Percentiles rank a stretch among this genome's conserved stretches.
Conservation (phyloP, 371 early-diverging fungal species). For the Scutellospora calospora region DNA sequence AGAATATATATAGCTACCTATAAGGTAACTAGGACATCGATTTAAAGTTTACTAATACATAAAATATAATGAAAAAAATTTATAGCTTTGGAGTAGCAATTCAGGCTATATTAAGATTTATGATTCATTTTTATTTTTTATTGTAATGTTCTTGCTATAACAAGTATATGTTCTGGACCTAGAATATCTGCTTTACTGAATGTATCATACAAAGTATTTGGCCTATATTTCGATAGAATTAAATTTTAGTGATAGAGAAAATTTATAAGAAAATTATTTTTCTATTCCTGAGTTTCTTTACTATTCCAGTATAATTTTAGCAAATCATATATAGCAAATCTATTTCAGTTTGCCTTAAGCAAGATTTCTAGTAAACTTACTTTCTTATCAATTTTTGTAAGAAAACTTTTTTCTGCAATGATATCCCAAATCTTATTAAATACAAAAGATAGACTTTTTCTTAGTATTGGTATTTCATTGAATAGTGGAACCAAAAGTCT, state of each 20-base stretch:
- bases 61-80: too few species aligned
- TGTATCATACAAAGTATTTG: slow-evolving; percentile 21
- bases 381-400: background rate
- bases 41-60: too few species aligned
- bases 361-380: slow-evolving; percentile 12
- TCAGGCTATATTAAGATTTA: too few species aligned
- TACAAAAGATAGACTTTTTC: background rate
- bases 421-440: background rate
- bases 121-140: too few species aligned
- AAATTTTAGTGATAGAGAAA: too few species aligned
- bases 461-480: slow-evolving; percentile 14
- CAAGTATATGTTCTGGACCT: slow-evolving; percentile 22
- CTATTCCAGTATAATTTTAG: too few species aligned
- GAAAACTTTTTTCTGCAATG: background rate
- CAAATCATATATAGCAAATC: too few species aligned
- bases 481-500: slow-evolving; percentile 19
- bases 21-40: too few species aligned
- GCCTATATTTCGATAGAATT: slow-evolving; percentile 28
- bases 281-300: too few species aligned
- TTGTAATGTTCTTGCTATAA: slow-evolving; percentile 8
- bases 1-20: too few species aligned
- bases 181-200: slow-evolving; percentile 10
- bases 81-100: too few species aligned
- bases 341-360: slow-evolving; percentile 10
- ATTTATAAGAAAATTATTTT: too few species aligned